Conservation (phyloP, 495 filamentous ascomycete genomes). For the Penicillium samsonianum region DNA sequence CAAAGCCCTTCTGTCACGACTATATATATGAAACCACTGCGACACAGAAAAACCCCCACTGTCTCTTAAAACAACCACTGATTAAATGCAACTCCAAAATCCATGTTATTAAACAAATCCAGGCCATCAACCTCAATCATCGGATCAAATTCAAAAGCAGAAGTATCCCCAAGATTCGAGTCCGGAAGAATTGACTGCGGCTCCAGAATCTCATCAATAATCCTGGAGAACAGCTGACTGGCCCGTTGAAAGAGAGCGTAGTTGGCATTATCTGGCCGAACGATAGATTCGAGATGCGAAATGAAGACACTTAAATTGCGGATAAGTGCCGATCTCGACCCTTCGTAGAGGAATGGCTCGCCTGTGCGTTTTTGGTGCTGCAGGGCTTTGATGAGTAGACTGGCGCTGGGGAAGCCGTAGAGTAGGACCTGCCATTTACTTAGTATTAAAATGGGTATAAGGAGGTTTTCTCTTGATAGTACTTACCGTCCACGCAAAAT, state of each 20-base stretch:
- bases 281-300: slow-evolving; percentile 34
- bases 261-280: slow-evolving; percentile 22
- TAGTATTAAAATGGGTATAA: background rate
- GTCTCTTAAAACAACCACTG: slow-evolving; percentile 33
- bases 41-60: too few relatives aligned
- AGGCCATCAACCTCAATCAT: slow-evolving; percentile 25
- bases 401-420: slow-evolving; percentile 44
- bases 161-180: background rate
- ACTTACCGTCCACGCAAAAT: slow-evolving; percentile 31
- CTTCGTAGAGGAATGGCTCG: slow-evolving; percentile 38
- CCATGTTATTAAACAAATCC: slow-evolving; percentile 29
- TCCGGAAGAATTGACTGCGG: slow-evolving; percentile 16
- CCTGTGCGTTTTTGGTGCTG: slow-evolving; percentile 45
- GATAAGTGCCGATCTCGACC: slow-evolving; percentile 55
- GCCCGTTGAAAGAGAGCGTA: slow-evolving; percentile 34
- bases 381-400: slow-evolving; percentile 46
- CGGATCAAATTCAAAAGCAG: slow-evolving; percentile 18
- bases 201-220: slow-evolving; percentile 39
- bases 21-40: background rate
- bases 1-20: background rate
- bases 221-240: slow-evolving; percentile 29
- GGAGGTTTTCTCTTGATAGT: background rate
- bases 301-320: slow-evolving; percentile 62
- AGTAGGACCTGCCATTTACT: slow-evolving; percentile 31
- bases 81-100: slow-evolving; percentile 32